Evolutionary conservation across 2,329 filamentous ascomycete species (phyloP).

Genomic region (Botrytis fabae): DNA sequence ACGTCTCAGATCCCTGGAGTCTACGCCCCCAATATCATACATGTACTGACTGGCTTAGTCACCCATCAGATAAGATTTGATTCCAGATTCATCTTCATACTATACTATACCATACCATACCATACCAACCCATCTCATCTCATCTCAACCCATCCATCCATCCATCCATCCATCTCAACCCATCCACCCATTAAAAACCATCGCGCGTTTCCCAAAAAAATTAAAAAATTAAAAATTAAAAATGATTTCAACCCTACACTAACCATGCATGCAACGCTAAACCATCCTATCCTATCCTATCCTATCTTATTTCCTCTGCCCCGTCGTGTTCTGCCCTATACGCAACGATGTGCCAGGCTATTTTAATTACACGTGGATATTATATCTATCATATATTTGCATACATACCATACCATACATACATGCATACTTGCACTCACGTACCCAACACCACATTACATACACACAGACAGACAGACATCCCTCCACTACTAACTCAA

Average conservation of each 20-base stretch:
- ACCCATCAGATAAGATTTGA: too few species aligned
- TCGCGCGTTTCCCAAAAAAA: too few species aligned
- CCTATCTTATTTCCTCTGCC: not conserved
- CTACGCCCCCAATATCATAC: not conserved
- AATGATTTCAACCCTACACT: too few species aligned
- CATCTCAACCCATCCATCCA: not conserved
- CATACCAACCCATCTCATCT: too few species aligned
- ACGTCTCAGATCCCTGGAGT: fast-evolving
- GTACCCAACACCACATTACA: not conserved
- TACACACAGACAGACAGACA: not conserved
- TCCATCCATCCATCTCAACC: not conserved
- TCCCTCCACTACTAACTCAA: not conserved
- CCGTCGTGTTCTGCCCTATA: not conserved
- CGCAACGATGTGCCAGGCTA: too few species aligned
- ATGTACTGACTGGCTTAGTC: fast-evolving
- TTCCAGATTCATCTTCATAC: too few species aligned
- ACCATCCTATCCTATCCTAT: not conserved
- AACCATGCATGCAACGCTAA: too few species aligned
- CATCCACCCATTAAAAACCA: not conserved
- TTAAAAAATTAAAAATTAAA: too few species aligned
- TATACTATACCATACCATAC: too few species aligned
- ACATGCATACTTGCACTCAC: not conserved
- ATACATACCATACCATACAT: not conserved
- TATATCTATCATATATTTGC: not conserved
- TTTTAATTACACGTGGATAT: too few species aligned